A percentile compares a stretch with the other conserved stretches of the same genome.
Evolutionary conservation across 441 rosid genomes (phyloP).

Genomic region (Lepidium campestre): DNA sequence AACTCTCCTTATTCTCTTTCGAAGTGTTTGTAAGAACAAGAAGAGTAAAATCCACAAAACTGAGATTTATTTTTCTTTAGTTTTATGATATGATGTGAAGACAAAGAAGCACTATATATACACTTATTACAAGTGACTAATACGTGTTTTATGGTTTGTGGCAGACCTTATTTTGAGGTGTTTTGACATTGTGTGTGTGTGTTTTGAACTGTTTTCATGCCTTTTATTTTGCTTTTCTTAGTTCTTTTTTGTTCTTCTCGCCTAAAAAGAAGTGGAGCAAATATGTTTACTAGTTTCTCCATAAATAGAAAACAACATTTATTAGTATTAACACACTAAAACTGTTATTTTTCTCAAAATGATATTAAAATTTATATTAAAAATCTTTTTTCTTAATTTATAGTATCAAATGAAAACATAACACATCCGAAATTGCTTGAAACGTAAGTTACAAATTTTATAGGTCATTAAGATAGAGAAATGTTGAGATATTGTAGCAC

Average conservation of each 20-base stretch:
- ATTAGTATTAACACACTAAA: not conserved
- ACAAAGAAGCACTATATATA: conserved; percentile 11
- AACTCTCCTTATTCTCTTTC: not conserved
- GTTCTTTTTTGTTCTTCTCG: not conserved
- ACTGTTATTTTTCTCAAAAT: not conserved
- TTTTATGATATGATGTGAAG: conserved; percentile 11
- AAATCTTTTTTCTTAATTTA: too few species aligned
- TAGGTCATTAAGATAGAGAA: too few species aligned
- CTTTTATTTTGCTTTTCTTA: conserved; percentile 19
- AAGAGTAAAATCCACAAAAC: not conserved
- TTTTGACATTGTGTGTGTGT: conserved; percentile 12
- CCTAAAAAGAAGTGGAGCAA: not conserved
- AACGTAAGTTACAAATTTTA: too few species aligned
- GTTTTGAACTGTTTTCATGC: conserved; percentile 30
- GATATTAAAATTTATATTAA: too few species aligned
- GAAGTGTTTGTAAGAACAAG: not conserved
- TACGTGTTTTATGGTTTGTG: conserved; percentile 11
- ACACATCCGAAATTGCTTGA: too few species aligned
- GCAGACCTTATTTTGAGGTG: conserved; percentile 11
- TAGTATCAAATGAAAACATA: too few species aligned
- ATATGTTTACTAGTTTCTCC: not conserved
- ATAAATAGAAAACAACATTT: conserved; percentile 3
- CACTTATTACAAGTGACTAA: not conserved
- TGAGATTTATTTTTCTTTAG: not conserved
- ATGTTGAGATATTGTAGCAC: too few species aligned